Base-by-base conservation (phyloP, 495 filamentous ascomycete genomes). In the Podospora bellae-mahoneyi region DNA sequence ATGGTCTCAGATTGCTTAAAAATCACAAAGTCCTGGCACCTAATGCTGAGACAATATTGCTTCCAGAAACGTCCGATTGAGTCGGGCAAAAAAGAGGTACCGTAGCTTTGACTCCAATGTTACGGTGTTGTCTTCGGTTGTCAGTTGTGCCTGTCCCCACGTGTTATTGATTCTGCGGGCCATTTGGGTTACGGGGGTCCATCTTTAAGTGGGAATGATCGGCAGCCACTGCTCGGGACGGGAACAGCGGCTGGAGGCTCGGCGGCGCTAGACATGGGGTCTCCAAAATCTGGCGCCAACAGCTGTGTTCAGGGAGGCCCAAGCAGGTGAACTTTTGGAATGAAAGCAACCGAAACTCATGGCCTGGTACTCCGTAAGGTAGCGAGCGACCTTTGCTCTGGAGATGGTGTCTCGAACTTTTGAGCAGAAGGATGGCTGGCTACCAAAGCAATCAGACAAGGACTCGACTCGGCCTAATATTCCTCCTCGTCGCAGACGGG, bases 121-220 rank as follows among this genome's bases (percentile, higher is more conserved):
- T 58, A 27, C 56, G 6, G 4, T 58, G 5, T 9, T 58, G 56
- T 23, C 28, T n/a, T 5, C 9, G 9, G 30, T 32, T 56, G 19
- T 3, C n/a, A 15, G 30, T 23, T 23, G n/a, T 20, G 1, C 3
- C 1, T n/a, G 18, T 23, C 59, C 59, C 59, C 59, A 32, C 59
- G 20, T 61, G 59, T 28, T 63, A 63, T 63, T 63, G 61, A 34
- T 13, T 53, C 32, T 9, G 26, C 39, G 34, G n/a, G 58, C 60
- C 44, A 13, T 20, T 55, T 44, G 61, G 39, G 26, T 6, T 48
- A 48, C 0, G 39, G 39, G 39, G 39, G 39, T 48, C 27, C 48
- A 44, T 54, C 60, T 54, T 18, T 6, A 48, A 44, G 1, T 19
- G 60, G 66, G 66, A 68, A 59, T 23, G 66, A 68, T 68, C 66